phyloP scores from a whole-genome alignment of 768 basidiomycete genomes.

The Mycena chlorophos region DNA sequence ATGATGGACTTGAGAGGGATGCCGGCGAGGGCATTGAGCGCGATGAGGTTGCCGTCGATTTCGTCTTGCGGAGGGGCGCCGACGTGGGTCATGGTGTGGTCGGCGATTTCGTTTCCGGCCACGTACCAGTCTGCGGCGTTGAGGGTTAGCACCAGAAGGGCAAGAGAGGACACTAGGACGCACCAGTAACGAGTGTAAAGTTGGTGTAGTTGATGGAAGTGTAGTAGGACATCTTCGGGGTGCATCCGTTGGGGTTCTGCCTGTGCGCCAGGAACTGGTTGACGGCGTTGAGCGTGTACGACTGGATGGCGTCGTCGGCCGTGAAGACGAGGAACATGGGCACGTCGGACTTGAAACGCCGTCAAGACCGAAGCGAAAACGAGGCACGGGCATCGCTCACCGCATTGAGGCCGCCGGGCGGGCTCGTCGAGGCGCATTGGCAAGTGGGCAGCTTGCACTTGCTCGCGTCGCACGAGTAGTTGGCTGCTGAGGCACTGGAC shows the following conservation, averaged over 20 bases:
- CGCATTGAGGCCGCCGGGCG: conserved; percentile 69
- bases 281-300: conserved; percentile 70
- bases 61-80: conserved; percentile 61
- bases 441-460: conserved; percentile 70
- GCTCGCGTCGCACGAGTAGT: conserved; percentile 67
- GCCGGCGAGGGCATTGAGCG: conserved; percentile 75
- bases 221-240: conserved; percentile 73
- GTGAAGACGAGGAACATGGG: conserved; percentile 49
- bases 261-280: conserved; percentile 75
- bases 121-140: conserved; percentile 64
- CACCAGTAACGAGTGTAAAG: conserved; percentile 66
- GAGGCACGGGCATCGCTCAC: conserved; percentile 32
- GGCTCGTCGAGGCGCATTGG: conserved; percentile 69
- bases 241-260: conserved; percentile 74
- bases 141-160: background rate
- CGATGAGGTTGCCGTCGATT: conserved; percentile 76
- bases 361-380: conserved; percentile 57
- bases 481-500: conserved; percentile 52
- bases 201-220: conserved; percentile 72
- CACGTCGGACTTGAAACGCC: conserved; percentile 46
- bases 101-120: conserved; percentile 81
- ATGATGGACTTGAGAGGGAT: conserved; percentile 63
- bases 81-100: conserved; percentile 85
- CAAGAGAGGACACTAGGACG: conserved; percentile 13
- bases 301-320: conserved; percentile 75